A percentile compares a stretch with the other conserved stretches of the same genome.
Conservation (phyloP, 164 flowering plant genomes). For the Malania oleifera region DNA sequence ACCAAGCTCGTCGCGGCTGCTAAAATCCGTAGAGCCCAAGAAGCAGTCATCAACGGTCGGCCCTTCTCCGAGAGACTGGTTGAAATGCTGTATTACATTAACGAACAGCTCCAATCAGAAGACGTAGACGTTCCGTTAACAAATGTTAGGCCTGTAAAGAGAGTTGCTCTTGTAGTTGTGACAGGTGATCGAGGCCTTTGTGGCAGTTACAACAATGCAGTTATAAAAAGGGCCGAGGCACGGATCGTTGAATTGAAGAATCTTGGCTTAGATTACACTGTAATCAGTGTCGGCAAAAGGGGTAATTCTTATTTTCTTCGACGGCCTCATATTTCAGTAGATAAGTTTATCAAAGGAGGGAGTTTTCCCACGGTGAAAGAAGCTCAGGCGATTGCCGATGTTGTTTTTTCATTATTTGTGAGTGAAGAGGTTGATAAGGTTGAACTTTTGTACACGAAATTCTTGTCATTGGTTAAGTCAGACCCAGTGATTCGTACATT, state of each 20-base stretch:
- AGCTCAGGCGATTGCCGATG: slow-evolving; percentile 81
- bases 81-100: slow-evolving; percentile 55
- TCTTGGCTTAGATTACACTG: slow-evolving; percentile 48
- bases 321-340: slow-evolving; percentile 45
- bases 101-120: slow-evolving; percentile 55
- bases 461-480: slow-evolving; percentile 68
- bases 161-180: slow-evolving; percentile 75
- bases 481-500: slow-evolving; percentile 76
- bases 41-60: slow-evolving; percentile 77
- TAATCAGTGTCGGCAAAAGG: slow-evolving; percentile 81
- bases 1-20: slow-evolving; percentile 95
- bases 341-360: slow-evolving; percentile 49
- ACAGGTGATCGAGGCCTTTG: slow-evolving; percentile 90
- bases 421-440: slow-evolving; percentile 91
- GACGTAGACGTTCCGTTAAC: slow-evolving; percentile 69
- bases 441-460: slow-evolving; percentile 78
- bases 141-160: slow-evolving; percentile 59
- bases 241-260: slow-evolving; percentile 54
- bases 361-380: slow-evolving; percentile 75
- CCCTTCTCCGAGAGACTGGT: slow-evolving; percentile 73
- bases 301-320: slow-evolving; percentile 63
- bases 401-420: slow-evolving; percentile 72
- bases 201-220: slow-evolving; percentile 61
- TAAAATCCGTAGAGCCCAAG: slow-evolving; percentile 81
- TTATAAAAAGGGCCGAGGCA: slow-evolving; percentile 58